Conservation (phyloP, 495 filamentous ascomycete species). For the Tuber calosporum region DNA sequence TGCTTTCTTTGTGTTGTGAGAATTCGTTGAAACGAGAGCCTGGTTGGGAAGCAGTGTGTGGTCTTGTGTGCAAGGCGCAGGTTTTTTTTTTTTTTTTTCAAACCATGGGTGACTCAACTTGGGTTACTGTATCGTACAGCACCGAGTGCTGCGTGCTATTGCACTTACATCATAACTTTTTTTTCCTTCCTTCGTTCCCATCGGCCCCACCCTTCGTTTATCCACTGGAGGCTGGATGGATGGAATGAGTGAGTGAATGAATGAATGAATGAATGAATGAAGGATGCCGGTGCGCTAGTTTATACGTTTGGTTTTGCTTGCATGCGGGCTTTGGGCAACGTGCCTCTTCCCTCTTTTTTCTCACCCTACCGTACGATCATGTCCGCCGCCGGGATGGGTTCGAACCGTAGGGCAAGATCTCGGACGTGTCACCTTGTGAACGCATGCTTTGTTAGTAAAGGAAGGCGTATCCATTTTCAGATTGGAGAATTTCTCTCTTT, state of each 20-base stretch:
- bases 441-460: background rate
- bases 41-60: background rate
- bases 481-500: background rate
- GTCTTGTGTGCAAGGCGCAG: conserved; percentile 1
- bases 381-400: background rate
- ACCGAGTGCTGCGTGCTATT: background rate
- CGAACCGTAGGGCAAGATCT: background rate
- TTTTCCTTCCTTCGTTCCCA: background rate
- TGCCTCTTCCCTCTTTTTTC: background rate
- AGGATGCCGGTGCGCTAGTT: background rate
- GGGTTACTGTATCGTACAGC: background rate
- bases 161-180: conserved; percentile 2
- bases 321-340: background rate
- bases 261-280: background rate
- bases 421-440: background rate
- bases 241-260: background rate
- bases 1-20: background rate
- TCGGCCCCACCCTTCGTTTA: background rate
- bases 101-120: background rate
- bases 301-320: background rate
- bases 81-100: background rate
- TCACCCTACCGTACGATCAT: background rate
- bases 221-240: background rate
- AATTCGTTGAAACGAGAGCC: conserved; percentile 1
- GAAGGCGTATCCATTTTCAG: background rate